A percentile compares a stretch with the other conserved stretches of the same genome.
Conservation (phyloP, 164 flowering plant genomes). For the Platanus orientalis region DNA sequence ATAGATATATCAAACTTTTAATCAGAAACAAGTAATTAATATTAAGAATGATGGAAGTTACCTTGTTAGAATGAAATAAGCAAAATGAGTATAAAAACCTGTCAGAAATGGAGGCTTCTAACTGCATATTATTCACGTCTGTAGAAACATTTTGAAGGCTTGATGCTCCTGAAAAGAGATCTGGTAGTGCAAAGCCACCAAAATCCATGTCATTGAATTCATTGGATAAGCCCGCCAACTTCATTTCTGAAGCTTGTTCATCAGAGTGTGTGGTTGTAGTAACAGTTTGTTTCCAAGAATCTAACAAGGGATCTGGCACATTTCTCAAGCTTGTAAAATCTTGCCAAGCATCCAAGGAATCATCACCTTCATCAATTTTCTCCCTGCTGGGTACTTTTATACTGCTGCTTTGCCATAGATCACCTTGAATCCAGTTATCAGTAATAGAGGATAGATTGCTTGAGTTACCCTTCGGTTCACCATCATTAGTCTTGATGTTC, state of each 20-base stretch:
- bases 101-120: constrained; percentile 26
- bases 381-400: constrained; percentile 15
- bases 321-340: constrained; percentile 41
- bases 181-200: constrained; percentile 29
- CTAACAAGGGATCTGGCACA: constrained; percentile 18
- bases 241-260: constrained; percentile 24
- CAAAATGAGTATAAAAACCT: constrained; percentile 31
- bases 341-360: constrained; percentile 48
- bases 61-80: not conserved
- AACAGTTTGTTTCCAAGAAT: constrained; percentile 21
- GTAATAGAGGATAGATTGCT: constrained; percentile 17
- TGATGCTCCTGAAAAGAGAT: constrained; percentile 27
- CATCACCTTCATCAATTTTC: constrained; percentile 20
- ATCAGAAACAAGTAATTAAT: not conserved
- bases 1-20: not conserved
- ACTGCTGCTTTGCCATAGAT: constrained; percentile 21
- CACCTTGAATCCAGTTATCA: constrained; percentile 27
- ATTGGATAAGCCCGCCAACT: constrained; percentile 18
- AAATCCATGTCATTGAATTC: constrained; percentile 28
- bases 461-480: constrained; percentile 4
- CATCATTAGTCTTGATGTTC: constrained; percentile 6
- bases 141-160: constrained; percentile 23
- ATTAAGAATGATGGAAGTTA: not conserved
- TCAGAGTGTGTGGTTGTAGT: constrained; percentile 7
- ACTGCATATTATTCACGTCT: constrained; percentile 9